phyloP scores from a whole-genome alignment of 768 basidiomycete species.

The Pisolithus microcarpus region DNA sequence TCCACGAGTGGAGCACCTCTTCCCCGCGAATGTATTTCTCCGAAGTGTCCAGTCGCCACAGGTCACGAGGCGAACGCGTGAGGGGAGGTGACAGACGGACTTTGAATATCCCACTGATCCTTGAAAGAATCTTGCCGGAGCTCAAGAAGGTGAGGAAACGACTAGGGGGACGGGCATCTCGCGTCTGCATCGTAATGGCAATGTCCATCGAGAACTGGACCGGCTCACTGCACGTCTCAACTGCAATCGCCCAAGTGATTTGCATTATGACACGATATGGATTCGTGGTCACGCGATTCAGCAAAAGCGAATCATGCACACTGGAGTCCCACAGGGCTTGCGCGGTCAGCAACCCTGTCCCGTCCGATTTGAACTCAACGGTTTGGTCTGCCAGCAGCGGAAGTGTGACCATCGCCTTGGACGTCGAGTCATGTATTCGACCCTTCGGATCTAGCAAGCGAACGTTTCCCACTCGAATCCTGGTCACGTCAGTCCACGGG shows the following conservation, averaged over 20 bases:
- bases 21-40: conserved; percentile 95
- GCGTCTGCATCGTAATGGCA: conserved; percentile 72
- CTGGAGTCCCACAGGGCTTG: conserved; percentile 91
- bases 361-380: conserved; percentile 77
- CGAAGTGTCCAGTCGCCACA: conserved; percentile 93
- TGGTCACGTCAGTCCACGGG: conserved; percentile 77
- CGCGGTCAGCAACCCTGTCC: conserved; percentile 63
- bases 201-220: conserved; percentile 87
- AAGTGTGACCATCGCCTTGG: conserved; percentile 63
- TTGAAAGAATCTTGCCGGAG: conserved; percentile 67
- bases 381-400: conserved; percentile 66
- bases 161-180: conserved; percentile 81
- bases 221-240: conserved; percentile 80
- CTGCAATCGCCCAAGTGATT: conserved; percentile 67
- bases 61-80: conserved; percentile 78
- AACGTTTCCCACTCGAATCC: conserved; percentile 74
- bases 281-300: conserved; percentile 77
- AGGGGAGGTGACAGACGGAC: conserved; percentile 76
- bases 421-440: conserved; percentile 68
- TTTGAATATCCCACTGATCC: conserved; percentile 78
- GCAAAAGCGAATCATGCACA: conserved; percentile 73
- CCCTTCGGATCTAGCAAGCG: conserved; percentile 82
- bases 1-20: conserved; percentile 77
- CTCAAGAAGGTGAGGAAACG: conserved; percentile 71
- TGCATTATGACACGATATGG: conserved; percentile 78